Conservation (phyloP, 1,284 basidiomycete genomes). For the Ceraceosorus guamensis region DNA sequence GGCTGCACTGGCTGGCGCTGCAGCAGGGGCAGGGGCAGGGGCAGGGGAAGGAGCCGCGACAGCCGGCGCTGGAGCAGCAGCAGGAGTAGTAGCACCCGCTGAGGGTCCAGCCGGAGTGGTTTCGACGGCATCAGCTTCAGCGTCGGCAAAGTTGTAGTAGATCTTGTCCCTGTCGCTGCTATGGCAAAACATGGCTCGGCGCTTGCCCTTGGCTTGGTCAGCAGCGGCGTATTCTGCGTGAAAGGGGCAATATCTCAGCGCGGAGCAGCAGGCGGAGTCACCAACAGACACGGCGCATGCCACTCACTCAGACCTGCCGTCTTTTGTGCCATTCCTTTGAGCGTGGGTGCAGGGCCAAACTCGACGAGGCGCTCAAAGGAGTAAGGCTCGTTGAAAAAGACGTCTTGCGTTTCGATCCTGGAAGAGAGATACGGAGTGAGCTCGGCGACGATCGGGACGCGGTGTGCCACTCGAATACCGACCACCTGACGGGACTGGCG, state of each 20-base stretch:
- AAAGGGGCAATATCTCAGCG: background rate
- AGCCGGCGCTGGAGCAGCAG: constrained; percentile 52
- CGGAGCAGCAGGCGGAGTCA: background rate
- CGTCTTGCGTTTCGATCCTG: constrained; percentile 98
- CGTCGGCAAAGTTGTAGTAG: constrained; percentile 96
- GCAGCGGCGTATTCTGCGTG: constrained; percentile 71
- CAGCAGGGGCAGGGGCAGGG: constrained; percentile 52
- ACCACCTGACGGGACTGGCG: constrained; percentile 19
- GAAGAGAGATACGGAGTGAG: constrained; percentile 56
- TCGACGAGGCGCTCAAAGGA: constrained; percentile 90
- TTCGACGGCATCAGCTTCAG: constrained; percentile 50
- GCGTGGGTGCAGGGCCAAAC: constrained; percentile 88
- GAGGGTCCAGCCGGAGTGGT: constrained; percentile 53
- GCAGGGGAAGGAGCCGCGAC: constrained; percentile 48
- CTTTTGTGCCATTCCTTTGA: constrained; percentile 90
- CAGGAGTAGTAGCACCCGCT: constrained; percentile 21
- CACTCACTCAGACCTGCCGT: constrained; percentile 67
- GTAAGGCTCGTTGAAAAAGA: constrained; percentile 73
- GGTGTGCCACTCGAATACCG: background rate
- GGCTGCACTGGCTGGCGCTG: constrained; percentile 56
- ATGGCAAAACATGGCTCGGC: constrained; percentile 79
- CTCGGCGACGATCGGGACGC: too few species aligned
- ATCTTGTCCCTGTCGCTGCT: constrained; percentile 94
- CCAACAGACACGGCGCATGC: too few species aligned
- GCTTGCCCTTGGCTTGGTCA: constrained; percentile 75